A percentile compares a stretch with the other conserved stretches of the same genome.
These are phyloP conservation scores for Solanum arcanum DNA, from an alignment of 257 asterid species.

Conservation along the genomic window DNA sequence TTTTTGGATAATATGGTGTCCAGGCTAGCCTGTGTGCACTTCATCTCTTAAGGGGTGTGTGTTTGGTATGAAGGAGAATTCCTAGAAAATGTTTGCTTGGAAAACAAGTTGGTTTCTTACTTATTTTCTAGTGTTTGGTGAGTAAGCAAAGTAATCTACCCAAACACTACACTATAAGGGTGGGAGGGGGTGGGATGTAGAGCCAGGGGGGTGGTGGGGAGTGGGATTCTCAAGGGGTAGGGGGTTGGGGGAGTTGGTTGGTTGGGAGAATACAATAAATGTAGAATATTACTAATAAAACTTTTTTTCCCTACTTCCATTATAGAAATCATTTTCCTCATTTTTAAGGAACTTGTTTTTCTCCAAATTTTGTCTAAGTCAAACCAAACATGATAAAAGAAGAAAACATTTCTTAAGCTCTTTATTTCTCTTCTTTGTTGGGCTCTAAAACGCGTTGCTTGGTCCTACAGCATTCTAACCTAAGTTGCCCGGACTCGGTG, in stretches of 20 bases:
- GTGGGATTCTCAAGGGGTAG: background rate
- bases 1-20: background rate
- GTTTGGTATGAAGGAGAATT: background rate
- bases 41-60: background rate
- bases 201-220: background rate
- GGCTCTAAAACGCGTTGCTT: background rate
- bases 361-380: background rate
- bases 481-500: too few relatives aligned
- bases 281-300: background rate
- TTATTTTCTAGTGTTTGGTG: background rate
- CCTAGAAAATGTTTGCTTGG: background rate
- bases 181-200: background rate
- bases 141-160: background rate
- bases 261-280: background rate
- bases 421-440: background rate
- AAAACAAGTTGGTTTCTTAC: background rate
- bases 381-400: background rate
- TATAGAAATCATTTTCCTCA: background rate
- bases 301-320: background rate
- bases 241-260: background rate
- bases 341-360: background rate
- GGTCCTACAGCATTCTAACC: background rate
- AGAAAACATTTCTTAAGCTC: background rate
- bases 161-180: background rate
- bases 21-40: background rate